A percentile compares a stretch with the other conserved stretches of the same genome.
These are phyloP conservation scores for Lagenidium sp. DNA, from an alignment of 352 stramenopile genomes.

Conservation along the genomic window DNA sequence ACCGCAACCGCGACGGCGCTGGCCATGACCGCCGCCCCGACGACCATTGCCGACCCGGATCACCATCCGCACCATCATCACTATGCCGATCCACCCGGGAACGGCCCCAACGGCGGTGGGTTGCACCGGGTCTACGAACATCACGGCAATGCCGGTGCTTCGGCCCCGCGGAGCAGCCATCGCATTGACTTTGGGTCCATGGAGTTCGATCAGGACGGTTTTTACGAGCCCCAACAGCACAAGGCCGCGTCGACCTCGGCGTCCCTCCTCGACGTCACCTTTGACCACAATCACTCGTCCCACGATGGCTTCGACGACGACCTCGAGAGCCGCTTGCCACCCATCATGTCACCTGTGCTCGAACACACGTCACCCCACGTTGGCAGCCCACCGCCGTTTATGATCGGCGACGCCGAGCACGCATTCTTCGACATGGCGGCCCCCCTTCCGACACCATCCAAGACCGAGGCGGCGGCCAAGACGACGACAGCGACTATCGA, in stretches of 20 bases:
- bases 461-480: conserved; percentile 15
- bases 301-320: conserved; percentile 18
- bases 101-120: too few species aligned
- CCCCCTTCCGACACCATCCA: not conserved
- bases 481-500: conserved; percentile 40
- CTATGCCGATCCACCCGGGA: too few species aligned
- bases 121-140: not conserved
- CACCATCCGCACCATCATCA: too few species aligned
- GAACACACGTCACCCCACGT: not conserved
- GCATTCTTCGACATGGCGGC: not conserved
- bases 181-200: conserved; percentile 19
- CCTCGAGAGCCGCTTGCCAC: conserved; percentile 6
- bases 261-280: not conserved
- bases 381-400: conserved; percentile 12
- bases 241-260: not conserved
- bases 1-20: not conserved
- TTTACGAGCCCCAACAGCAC: conserved; percentile 5
- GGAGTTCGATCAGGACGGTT: conserved; percentile 13
- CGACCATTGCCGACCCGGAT: conserved; percentile 11
- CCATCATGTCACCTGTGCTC: conserved; percentile 2
- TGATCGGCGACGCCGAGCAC: conserved; percentile 8
- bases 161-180: conserved; percentile 14
- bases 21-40: not conserved
- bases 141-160: not conserved
- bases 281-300: conserved; percentile 9